A percentile compares a stretch with the other conserved stretches of the same genome.
Evolutionary conservation across 331 rosid genomes (phyloP).

Genomic region (Prunus yedoensis): DNA sequence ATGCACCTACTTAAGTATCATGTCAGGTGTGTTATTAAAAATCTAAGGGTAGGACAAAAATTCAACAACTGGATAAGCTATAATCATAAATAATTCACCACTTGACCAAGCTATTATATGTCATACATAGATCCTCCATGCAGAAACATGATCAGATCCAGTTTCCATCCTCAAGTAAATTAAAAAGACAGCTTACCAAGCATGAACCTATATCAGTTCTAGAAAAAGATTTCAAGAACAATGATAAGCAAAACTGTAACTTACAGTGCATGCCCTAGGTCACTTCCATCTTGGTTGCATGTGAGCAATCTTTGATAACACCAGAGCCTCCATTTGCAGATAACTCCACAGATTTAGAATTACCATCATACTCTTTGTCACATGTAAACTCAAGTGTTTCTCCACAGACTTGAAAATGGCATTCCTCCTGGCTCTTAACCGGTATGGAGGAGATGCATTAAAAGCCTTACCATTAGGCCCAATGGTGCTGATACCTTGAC

Average conservation of each 20-base stretch:
- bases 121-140: not conserved
- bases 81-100: not conserved
- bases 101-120: not conserved
- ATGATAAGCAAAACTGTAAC: slow-evolving; percentile 24
- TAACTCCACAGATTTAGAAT: slow-evolving; percentile 33
- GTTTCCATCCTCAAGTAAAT: not conserved
- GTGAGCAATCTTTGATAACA: slow-evolving; percentile 49
- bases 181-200: not conserved
- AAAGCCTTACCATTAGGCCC: slow-evolving; percentile 54
- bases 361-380: slow-evolving; percentile 62
- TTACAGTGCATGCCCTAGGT: slow-evolving; percentile 55
- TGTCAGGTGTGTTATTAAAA: not conserved
- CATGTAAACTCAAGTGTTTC: slow-evolving; percentile 85
- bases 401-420: slow-evolving; percentile 81
- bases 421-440: slow-evolving; percentile 78
- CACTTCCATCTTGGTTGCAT: slow-evolving; percentile 51
- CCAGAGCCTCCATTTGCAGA: slow-evolving; percentile 42
- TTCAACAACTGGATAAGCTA: not conserved
- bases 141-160: not conserved
- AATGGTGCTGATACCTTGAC: slow-evolving; percentile 37
- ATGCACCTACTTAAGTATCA: not conserved
- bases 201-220: not conserved
- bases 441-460: slow-evolving; percentile 95
- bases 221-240: slow-evolving; percentile 2
- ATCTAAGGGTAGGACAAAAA: not conserved